These are phyloP conservation scores for Yamadazyma phyllophila DNA, from an alignment of 805 yeast genomes.

Conservation along the genomic window DNA sequence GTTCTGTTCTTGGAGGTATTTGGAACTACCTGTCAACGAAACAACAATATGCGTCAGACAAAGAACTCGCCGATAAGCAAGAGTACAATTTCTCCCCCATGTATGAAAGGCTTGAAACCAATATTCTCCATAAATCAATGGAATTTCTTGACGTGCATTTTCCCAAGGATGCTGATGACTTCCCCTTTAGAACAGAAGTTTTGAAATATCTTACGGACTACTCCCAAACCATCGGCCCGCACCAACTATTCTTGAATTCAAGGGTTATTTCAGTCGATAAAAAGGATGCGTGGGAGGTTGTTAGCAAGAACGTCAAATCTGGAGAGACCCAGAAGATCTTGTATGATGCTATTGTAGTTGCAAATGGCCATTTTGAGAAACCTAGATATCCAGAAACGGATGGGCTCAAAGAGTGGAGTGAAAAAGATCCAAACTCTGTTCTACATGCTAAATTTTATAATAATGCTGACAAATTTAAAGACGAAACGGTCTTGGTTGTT, in stretches of 20 bases:
- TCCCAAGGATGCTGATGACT: constrained; percentile 38
- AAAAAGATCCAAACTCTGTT: constrained; percentile 22
- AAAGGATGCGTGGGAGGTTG: constrained; percentile 15
- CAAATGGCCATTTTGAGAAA: constrained; percentile 37
- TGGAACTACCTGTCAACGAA: constrained; percentile 49
- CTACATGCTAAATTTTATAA: constrained; percentile 35
- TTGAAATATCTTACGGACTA: constrained; percentile 59
- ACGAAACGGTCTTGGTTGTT: constrained; percentile 56
- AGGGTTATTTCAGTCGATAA: constrained; percentile 16
- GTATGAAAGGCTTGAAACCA: constrained; percentile 68
- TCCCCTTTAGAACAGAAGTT: constrained; percentile 63
- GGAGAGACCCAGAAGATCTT: constrained; percentile 5
- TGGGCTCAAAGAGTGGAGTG: constrained; percentile 32
- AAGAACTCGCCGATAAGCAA: constrained; percentile 11
- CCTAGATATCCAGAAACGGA: constrained; percentile 34
- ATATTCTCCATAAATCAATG: constrained; percentile 66
- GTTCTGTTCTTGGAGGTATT: constrained; percentile 67
- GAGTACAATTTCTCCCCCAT: constrained; percentile 42
- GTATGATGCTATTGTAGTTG: constrained; percentile 39
- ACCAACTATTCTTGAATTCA: constrained; percentile 14
- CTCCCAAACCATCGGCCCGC: constrained; percentile 27
- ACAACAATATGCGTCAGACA: constrained; percentile 4
- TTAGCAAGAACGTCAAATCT: constrained; percentile 7
- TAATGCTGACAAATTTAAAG: constrained; percentile 23
- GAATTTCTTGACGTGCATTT: constrained; percentile 36